These are phyloP conservation scores for Penicillium atrosanguineum DNA, from an alignment of 495 filamentous ascomycete species.

Conservation along the genomic window DNA sequence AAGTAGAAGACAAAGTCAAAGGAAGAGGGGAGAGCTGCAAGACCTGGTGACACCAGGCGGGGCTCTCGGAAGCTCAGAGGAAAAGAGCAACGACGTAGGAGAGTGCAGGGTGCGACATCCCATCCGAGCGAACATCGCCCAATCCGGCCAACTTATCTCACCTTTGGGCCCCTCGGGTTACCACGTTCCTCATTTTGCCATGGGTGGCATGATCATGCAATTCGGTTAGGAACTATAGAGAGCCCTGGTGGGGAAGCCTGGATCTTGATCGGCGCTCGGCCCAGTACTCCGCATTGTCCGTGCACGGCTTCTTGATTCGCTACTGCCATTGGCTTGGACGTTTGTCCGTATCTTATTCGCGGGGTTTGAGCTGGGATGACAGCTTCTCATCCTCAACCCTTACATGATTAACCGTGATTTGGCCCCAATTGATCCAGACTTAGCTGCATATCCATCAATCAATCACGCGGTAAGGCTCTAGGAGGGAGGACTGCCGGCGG, in stretches of 20 bases:
- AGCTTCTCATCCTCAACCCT: neutral
- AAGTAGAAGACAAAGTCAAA: conserved; percentile 1
- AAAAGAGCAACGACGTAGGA: conserved; percentile 3
- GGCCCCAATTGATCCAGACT: too few relatives aligned
- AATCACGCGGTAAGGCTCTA: neutral
- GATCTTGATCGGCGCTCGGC: conserved; percentile 6
- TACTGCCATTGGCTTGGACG: neutral
- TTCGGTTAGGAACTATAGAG: neutral
- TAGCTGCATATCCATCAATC: neutral
- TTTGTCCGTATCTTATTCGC: neutral
- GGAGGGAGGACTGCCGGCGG: too few relatives aligned
- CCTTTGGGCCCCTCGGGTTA: neutral
- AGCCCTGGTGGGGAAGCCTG: conserved; percentile 2
- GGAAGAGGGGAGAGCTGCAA: neutral
- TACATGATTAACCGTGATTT: too few relatives aligned
- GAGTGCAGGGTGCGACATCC: neutral
- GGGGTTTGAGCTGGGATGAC: neutral
- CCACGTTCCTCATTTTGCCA: too few relatives aligned
- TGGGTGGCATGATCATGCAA: neutral
- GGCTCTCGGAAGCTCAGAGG: neutral
- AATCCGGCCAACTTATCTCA: conserved; percentile 6
- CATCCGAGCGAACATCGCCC: conserved; percentile 11
- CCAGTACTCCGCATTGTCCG: conserved; percentile 4
- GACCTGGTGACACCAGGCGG: neutral
- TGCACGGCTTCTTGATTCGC: neutral